Evolutionary conservation across 305 asterid genomes (phyloP), one percentile per base, ranked within the genome.

Genomic region (Fraxinus paxiana): DNA sequence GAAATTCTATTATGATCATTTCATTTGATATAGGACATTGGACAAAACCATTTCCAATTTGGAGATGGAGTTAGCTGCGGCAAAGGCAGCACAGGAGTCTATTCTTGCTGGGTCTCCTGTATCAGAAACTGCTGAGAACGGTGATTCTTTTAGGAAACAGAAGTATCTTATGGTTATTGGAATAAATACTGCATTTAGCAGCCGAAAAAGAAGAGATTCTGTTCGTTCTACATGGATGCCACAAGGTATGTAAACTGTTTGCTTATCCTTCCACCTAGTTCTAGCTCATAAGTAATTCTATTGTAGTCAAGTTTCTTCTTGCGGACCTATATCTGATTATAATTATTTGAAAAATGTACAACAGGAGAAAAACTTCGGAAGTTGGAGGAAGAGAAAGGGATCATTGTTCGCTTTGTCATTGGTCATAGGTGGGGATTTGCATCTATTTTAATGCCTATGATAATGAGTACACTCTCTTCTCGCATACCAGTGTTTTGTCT

Each of bases 171-270:
- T 93, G 95, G 97, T 94, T 22, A 83, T 94, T 22, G 97, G 98
- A 63, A 79, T 94, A 22, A 94, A 94, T 48, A 94, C 98, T 0
- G 98, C 97, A 6, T 95, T 95, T 85, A 95, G 98, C 87, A 95
- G 98, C 87, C 80, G 98, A 7, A 95, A 93, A 85, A 83, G 98
- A 81, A 85, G 98, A 82, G 98, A 95, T 79, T 93, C 98, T 0
- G 93, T 95, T 80, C 98, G 98, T 18, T 90, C 91, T 13, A 95
- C 98, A 0, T 95, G 98, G 98, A 91, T 93, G 97, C 98, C 97
- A 18, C 95, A 91, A 93, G 98, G 98, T 94, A 65, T 75, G 77
- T 33, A 4, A 30, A 54, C 26, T 20, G 0, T 51, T 7, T 46
- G 34, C 4, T 69, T 54, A 69, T 54, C 6, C 0, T 28, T 33